phyloP scores from a whole-genome alignment of 2,329 filamentous ascomycete genomes.

The Ophiocordyceps camponoti-saundersi region DNA sequence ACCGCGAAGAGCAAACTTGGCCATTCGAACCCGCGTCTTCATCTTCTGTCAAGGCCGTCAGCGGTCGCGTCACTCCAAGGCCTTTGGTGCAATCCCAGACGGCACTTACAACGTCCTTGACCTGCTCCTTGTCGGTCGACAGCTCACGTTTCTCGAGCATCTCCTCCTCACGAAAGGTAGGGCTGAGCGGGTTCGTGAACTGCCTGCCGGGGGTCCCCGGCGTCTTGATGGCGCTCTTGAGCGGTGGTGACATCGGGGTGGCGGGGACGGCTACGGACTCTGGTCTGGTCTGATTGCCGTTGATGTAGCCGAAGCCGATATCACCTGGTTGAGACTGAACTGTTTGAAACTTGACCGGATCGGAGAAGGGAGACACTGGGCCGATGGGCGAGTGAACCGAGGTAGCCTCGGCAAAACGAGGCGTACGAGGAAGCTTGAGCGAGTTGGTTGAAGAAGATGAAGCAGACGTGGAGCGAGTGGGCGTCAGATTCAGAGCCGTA shows the following conservation, averaged over 20 bases:
- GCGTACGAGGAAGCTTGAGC: constrained; percentile 52
- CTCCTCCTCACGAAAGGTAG: constrained; percentile 81
- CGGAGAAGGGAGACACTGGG: constrained; percentile 38
- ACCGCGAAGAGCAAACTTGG: constrained; percentile 85
- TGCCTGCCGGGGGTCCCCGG: constrained; percentile 65
- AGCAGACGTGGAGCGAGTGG: constrained; percentile 28
- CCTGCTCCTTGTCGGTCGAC: constrained; percentile 72
- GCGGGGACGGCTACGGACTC: constrained; percentile 43
- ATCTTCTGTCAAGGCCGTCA: constrained; percentile 48
- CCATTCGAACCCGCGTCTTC: constrained; percentile 78
- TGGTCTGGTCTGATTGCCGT: constrained; percentile 30
- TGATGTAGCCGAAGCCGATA: constrained; percentile 85
- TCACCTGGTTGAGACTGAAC: constrained; percentile 61
- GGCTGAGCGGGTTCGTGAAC: constrained; percentile 65
- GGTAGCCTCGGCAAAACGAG: constrained; percentile 69
- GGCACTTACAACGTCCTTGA: constrained; percentile 62
- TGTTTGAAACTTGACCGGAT: constrained; percentile 34
- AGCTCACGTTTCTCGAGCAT: constrained; percentile 71
- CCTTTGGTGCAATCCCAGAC: no score
- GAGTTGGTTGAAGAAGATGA: constrained; percentile 37
- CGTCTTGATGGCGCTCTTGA: constrained; percentile 81
- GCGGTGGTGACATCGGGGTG: constrained; percentile 60
- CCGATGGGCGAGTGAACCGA: constrained; percentile 64
- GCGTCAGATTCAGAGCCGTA: constrained; percentile 34
- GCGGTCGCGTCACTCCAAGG: constrained; percentile 5